phyloP scores from a whole-genome alignment of 2,329 filamentous ascomycete genomes.

The Fusarium musae region DNA sequence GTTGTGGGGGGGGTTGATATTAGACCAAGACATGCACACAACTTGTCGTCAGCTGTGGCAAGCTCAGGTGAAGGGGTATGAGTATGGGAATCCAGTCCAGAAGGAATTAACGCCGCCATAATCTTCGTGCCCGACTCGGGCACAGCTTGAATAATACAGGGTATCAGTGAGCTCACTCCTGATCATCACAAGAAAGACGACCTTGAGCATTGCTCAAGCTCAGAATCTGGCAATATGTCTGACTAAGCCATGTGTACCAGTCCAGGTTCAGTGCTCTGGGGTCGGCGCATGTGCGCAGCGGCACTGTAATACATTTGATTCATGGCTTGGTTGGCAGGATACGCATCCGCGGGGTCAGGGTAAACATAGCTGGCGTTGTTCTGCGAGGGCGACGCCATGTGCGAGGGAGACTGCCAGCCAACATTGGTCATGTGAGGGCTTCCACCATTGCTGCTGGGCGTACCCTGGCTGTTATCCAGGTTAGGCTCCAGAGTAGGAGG shows the following conservation, averaged over 20 bases:
- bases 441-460: conserved; percentile 75
- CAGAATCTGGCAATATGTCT: conserved; percentile 26
- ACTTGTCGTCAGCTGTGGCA: conserved; percentile 32
- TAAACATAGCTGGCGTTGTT: conserved; percentile 77
- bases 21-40: conserved; percentile 37
- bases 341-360: conserved; percentile 79
- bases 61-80: conserved; percentile 9
- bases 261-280: conserved; percentile 78
- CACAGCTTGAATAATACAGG: conserved; percentile 37
- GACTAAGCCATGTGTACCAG: conserved; percentile 55
- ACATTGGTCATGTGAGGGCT: conserved; percentile 87
- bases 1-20: conserved; percentile 27
- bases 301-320: conserved; percentile 79
- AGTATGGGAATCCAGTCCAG: conserved; percentile 33
- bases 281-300: conserved; percentile 72
- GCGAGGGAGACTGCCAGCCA: conserved; percentile 88
- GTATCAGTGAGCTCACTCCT: conserved; percentile 37
- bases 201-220: conserved; percentile 13
- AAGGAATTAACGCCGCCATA: conserved; percentile 30
- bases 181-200: conserved; percentile 1
- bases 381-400: conserved; percentile 78
- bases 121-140: conserved; percentile 20
- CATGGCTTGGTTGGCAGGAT: conserved; percentile 67
- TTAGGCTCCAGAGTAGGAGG: conserved; percentile 87
- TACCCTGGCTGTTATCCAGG: conserved; percentile 78